Evolutionary conservation across 164 flowering plant genomes (phyloP).

Genomic region (Malania oleifera): DNA sequence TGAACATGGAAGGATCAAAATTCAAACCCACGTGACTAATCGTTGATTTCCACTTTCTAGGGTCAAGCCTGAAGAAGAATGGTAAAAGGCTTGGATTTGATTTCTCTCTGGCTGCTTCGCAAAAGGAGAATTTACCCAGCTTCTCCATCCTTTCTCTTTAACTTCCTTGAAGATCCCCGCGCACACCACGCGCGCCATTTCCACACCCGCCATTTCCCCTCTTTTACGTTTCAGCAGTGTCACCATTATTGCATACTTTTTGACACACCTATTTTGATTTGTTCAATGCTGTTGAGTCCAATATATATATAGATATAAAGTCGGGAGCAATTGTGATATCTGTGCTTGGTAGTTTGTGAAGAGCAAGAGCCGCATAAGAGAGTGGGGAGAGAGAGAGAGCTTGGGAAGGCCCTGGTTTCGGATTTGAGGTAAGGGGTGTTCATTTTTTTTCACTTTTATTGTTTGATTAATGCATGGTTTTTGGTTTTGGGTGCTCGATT

Average conservation of each 20-base stretch:
- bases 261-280: slow-evolving; percentile 12
- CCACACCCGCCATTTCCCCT: background rate
- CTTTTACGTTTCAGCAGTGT: background rate
- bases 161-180: slow-evolving; percentile 17
- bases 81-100: no score
- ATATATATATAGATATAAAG: slow-evolving; percentile 4
- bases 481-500: background rate
- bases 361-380: background rate
- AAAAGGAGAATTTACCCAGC: background rate
- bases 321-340: background rate
- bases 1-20: no score
- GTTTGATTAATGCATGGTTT: background rate
- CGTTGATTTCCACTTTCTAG: no score
- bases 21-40: no score
- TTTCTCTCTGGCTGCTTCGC: no score
- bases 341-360: background rate
- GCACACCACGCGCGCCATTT: no score
- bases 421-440: background rate
- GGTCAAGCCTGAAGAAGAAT: no score
- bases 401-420: background rate
- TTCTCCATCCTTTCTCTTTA: slow-evolving; percentile 14
- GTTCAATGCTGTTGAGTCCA: background rate
- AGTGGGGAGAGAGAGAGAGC: background rate
- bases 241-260: background rate
- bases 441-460: background rate